These are phyloP conservation scores for Mortierella sp. DNA, from an alignment of 371 early-diverging fungal species.

Conservation along the genomic window DNA sequence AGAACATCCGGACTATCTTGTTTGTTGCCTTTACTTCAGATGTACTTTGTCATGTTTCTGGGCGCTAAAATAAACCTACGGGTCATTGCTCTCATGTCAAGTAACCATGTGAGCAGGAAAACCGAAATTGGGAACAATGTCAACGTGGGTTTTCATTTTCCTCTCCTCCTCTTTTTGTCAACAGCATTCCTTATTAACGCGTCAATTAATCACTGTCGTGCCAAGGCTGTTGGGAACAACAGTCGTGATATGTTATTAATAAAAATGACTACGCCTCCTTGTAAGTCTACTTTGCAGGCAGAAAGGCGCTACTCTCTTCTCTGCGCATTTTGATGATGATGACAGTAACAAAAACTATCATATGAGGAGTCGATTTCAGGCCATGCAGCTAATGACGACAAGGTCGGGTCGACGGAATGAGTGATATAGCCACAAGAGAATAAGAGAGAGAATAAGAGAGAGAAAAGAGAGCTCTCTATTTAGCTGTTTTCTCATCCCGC, in stretches of 20 bases:
- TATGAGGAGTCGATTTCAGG: not conserved
- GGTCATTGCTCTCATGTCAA: not conserved
- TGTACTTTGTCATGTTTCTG: too few species aligned
- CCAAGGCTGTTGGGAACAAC: too few species aligned
- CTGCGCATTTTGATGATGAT: not conserved
- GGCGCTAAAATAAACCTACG: not conserved
- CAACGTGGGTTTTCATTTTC: too few species aligned
- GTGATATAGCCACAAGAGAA: not conserved
- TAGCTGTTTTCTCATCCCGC: constrained; percentile 2
- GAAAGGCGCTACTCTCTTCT: too few species aligned
- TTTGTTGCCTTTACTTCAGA: too few species aligned
- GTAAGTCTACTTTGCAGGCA: too few species aligned
- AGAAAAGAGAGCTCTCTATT: not conserved
- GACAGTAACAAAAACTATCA: not conserved
- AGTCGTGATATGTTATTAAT: too few species aligned
- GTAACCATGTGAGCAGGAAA: constrained; percentile 6
- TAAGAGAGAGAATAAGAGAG: not conserved
- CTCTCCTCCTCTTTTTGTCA: not conserved
- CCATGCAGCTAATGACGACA: constrained; percentile 17
- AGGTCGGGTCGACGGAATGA: not conserved
- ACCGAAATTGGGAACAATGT: constrained; percentile 7
- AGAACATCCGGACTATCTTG: constrained; percentile 2
- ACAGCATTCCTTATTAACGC: not conserved
- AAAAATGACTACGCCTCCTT: too few species aligned
- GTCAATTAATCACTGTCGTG: not conserved